Conservation (phyloP, 306 rosid species). For the Cucumis melo region DNA sequence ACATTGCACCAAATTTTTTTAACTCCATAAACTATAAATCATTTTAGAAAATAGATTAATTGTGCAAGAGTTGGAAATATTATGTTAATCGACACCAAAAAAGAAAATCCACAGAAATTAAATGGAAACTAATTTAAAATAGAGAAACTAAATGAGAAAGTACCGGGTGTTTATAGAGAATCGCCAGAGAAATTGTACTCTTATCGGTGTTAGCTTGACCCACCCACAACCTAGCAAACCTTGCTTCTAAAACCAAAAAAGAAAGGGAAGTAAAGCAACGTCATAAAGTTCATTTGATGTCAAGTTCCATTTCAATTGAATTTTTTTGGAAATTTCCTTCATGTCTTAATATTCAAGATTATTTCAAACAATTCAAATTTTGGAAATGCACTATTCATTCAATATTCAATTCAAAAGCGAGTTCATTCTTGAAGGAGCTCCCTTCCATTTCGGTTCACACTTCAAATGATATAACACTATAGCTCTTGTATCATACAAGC, state of each 20-base stretch:
- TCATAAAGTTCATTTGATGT: neutral
- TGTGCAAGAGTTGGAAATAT: neutral
- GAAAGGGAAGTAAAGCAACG: neutral
- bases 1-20: neutral
- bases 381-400: neutral
- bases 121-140: neutral
- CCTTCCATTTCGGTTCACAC: neutral
- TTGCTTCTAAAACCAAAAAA: conserved; percentile 34
- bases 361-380: neutral
- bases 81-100: neutral
- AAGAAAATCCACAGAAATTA: neutral
- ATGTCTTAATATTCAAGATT: neutral
- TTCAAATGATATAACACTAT: neutral
- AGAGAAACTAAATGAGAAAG: conserved; percentile 6
- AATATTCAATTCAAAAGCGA: neutral
- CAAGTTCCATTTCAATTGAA: neutral
- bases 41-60: neutral
- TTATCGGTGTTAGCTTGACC: conserved; percentile 38
- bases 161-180: conserved; percentile 49
- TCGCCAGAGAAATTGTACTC: conserved; percentile 46
- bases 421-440: neutral
- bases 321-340: neutral
- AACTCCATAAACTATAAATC: neutral
- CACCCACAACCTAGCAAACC: conserved; percentile 50
- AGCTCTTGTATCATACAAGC: neutral